Evolutionary conservation across 192 early-diverging fungal species (phyloP), one percentile per base, ranked within the genome.

Genomic region (Podila epigama): DNA sequence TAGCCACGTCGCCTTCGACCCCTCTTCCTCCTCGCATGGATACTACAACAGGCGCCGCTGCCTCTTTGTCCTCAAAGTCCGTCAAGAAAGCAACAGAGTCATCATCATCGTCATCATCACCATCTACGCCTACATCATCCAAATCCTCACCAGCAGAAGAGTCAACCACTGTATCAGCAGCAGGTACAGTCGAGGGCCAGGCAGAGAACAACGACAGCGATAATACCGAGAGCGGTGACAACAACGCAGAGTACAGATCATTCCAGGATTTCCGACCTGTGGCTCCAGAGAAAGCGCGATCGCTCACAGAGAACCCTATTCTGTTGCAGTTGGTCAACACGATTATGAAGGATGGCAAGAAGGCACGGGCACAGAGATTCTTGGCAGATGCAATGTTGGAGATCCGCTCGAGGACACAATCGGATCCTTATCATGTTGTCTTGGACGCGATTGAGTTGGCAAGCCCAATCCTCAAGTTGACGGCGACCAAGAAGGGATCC

Each of bases 321-420:
- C 60, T 94, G 11, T 83, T 87, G 22, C 94, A 94, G 34, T 68
- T 96, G 10, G 92, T 94, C 40, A 96, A 96, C 82, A 95, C 91
- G 64, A 88, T 97, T 58, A 97, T 97, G 96, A 82, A 89, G 63
- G 88, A 95, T 63, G 96, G 96, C 35, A 95, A 95, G 81, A 98
- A 97, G 77, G 86, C 89, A 9, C 85, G 81, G 7, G 93, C 95
- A 9, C 87, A 91, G 50, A 69, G 88, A 8, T 75, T 89, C 20
- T 80, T 97, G 2, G 70, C 80, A 9, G 86, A 88, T 60, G 92
- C 93, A 9, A 70, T 96, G 37, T 60, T 83, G 32, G 82, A 90
- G 57, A 91, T 98, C 44, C 84, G 86, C 37, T 39, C 70, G 33
- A 78, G 85, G 44, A 90, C 88, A 32, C 87, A 86, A 44, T 69